Percentiles rank a stretch among this genome's conserved stretches.
phyloP scores from a whole-genome alignment of 192 early-diverging fungal species.

The Coemansia sp. region DNA sequence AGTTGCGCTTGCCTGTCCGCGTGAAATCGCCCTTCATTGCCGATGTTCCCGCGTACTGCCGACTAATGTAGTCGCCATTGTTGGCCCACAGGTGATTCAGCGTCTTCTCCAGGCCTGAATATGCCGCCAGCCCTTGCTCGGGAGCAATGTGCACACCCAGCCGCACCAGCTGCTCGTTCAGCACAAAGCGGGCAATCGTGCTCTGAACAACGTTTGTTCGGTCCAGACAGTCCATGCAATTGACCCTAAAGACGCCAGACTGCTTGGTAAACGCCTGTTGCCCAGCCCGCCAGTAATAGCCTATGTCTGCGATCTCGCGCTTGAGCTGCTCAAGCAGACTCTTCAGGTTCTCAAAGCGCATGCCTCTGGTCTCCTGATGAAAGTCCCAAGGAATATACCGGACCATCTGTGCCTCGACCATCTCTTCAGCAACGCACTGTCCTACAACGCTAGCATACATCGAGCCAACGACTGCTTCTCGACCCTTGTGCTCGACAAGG shows the following conservation, averaged over 20 bases:
- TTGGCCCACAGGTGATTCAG: slow-evolving; percentile 78
- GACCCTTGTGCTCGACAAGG: slow-evolving; percentile 66
- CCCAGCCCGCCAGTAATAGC: slow-evolving; percentile 54
- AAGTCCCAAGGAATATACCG: slow-evolving; percentile 92
- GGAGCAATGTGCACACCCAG: slow-evolving; percentile 67
- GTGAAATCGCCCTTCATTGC: slow-evolving; percentile 81
- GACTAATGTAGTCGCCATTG: slow-evolving; percentile 76
- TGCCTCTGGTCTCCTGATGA: slow-evolving; percentile 86
- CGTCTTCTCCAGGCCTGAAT: slow-evolving; percentile 63
- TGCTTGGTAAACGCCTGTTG: slow-evolving; percentile 32
- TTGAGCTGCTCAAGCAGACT: slow-evolving; percentile 69
- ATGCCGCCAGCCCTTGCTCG: slow-evolving; percentile 63
- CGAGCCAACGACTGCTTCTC: slow-evolving; percentile 64
- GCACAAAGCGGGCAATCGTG: slow-evolving; percentile 62
- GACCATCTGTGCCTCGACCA: slow-evolving; percentile 38
- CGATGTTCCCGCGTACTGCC: slow-evolving; percentile 76
- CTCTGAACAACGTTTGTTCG: slow-evolving; percentile 90
- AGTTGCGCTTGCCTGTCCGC: slow-evolving; percentile 71
- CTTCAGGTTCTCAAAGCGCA: slow-evolving; percentile 88
- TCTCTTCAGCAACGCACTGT: slow-evolving; percentile 36
- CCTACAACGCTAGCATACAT: slow-evolving; percentile 63
- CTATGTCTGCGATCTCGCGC: slow-evolving; percentile 64
- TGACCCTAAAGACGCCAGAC: slow-evolving; percentile 67
- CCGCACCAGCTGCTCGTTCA: slow-evolving; percentile 67
- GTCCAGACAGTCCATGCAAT: slow-evolving; percentile 99